Evolutionary conservation across 1,139 yeast species (phyloP).

Genomic region (Hyphopichia fennica): DNA sequence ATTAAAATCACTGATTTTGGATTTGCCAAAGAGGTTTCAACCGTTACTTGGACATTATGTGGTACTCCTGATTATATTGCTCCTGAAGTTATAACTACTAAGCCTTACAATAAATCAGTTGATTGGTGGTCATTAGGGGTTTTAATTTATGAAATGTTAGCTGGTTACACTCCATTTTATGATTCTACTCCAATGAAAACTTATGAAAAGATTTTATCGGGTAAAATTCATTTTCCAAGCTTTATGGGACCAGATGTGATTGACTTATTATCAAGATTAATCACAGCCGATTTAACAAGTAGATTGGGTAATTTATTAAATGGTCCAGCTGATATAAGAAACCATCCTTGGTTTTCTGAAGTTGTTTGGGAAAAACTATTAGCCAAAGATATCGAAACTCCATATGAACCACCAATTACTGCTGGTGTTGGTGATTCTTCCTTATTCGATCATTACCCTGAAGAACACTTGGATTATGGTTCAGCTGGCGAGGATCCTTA

Average conservation of each 20-base stretch:
- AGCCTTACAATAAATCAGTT: slow-evolving; percentile 61
- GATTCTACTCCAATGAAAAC: slow-evolving; percentile 65
- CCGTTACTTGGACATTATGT: slow-evolving; percentile 61
- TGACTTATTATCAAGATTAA: slow-evolving; percentile 49
- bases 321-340: slow-evolving; percentile 58
- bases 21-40: slow-evolving; percentile 59
- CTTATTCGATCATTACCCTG: slow-evolving; percentile 61
- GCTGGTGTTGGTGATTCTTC: slow-evolving; percentile 65
- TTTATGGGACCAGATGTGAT: slow-evolving; percentile 53
- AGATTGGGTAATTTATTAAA: slow-evolving; percentile 58
- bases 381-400: slow-evolving; percentile 60
- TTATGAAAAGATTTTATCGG: slow-evolving; percentile 56
- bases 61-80: slow-evolving; percentile 68
- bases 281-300: slow-evolving; percentile 55
- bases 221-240: slow-evolving; percentile 51
- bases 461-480: slow-evolving; percentile 58
- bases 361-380: slow-evolving; percentile 61
- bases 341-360: slow-evolving; percentile 60
- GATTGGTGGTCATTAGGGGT: slow-evolving; percentile 70
- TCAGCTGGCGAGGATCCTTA: slow-evolving; percentile 49
- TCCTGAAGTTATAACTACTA: slow-evolving; percentile 62
- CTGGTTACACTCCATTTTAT: slow-evolving; percentile 63
- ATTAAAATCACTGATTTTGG: slow-evolving; percentile 63
- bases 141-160: slow-evolving; percentile 59
- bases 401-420: slow-evolving; percentile 63